phyloP scores from a whole-genome alignment of 306 rosid genomes.

The Ceratonia siliqua region DNA sequence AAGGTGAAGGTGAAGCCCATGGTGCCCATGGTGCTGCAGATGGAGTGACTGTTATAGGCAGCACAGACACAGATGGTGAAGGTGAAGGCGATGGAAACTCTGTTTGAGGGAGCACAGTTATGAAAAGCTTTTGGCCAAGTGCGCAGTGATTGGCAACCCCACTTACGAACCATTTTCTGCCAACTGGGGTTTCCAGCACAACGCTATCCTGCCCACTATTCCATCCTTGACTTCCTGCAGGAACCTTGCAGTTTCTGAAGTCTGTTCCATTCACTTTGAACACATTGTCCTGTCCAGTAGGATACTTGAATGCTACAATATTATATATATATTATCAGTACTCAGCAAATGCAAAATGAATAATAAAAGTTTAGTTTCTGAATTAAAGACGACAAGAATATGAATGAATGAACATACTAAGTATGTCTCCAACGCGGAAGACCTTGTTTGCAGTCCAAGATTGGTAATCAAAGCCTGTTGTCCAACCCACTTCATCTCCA shows the following conservation, averaged over 20 bases:
- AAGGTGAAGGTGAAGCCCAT: neutral
- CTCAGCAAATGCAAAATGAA: no score
- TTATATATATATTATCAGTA: no score
- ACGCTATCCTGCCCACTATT: slow-evolving; percentile 12
- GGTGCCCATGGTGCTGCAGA: neutral
- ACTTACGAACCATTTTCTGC: slow-evolving; percentile 36
- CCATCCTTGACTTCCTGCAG: neutral
- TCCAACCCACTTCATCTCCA: slow-evolving; percentile 36
- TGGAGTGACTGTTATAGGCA: no score
- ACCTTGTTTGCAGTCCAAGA: slow-evolving; percentile 32
- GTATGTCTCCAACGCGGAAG: slow-evolving; percentile 36
- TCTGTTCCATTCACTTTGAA: slow-evolving; percentile 28
- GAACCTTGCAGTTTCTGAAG: slow-evolving; percentile 20
- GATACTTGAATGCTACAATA: slow-evolving; percentile 32
- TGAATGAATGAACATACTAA: slow-evolving; percentile 21
- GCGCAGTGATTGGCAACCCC: slow-evolving; percentile 8
- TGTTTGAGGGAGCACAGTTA: slow-evolving; percentile 27
- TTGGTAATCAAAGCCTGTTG: slow-evolving; percentile 30
- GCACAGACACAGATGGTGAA: neutral
- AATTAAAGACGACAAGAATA: no score
- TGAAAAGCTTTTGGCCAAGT: slow-evolving; percentile 22
- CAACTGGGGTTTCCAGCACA: neutral
- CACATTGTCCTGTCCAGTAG: slow-evolving; percentile 17
- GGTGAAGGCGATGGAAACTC: slow-evolving; percentile 11
- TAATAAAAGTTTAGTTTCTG: no score